Conservation (phyloP, 331 rosid species). For the Quercus phellos region DNA sequence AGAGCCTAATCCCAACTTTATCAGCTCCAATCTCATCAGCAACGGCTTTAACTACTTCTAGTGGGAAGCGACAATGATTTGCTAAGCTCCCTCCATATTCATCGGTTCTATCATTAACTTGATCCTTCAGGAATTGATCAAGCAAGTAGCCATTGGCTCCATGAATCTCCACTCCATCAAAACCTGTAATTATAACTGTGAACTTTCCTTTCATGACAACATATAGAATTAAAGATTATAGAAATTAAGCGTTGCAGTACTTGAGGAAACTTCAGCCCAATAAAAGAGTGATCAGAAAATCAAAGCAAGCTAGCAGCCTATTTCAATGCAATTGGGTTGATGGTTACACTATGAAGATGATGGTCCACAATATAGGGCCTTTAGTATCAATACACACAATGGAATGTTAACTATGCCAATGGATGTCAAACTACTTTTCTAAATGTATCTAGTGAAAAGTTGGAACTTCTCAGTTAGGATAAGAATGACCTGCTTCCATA, state of each 20-base stretch:
- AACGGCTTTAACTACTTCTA: slow-evolving; percentile 29
- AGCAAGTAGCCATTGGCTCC: slow-evolving; percentile 48
- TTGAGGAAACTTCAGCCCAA: too few species aligned
- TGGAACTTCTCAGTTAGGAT: neutral
- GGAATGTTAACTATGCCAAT: too few species aligned
- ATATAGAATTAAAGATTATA: too few species aligned
- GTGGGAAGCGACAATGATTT: slow-evolving; percentile 43
- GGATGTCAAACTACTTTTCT: too few species aligned
- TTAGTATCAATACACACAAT: too few species aligned
- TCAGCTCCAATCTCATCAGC: slow-evolving; percentile 33
- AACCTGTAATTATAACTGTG: slow-evolving; percentile 17
- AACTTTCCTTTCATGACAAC: too few species aligned
- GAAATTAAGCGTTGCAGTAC: too few species aligned
- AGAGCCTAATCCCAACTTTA: slow-evolving; percentile 39
- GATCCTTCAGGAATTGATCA: slow-evolving; percentile 45
- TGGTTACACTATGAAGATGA: too few species aligned
- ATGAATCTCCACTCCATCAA: slow-evolving; percentile 60
- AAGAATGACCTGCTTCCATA: slow-evolving; percentile 39
- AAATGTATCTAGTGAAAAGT: too few species aligned
- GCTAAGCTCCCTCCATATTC: slow-evolving; percentile 38
- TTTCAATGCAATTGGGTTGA: too few species aligned
- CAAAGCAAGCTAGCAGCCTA: neutral
- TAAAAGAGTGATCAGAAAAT: too few species aligned
- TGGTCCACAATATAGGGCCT: too few species aligned
- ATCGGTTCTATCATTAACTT: slow-evolving; percentile 42